A percentile compares a stretch with the other conserved stretches of the same genome.
Conservation (phyloP, 2,329 filamentous ascomycete genomes). For the Xylariales sp. region DNA sequence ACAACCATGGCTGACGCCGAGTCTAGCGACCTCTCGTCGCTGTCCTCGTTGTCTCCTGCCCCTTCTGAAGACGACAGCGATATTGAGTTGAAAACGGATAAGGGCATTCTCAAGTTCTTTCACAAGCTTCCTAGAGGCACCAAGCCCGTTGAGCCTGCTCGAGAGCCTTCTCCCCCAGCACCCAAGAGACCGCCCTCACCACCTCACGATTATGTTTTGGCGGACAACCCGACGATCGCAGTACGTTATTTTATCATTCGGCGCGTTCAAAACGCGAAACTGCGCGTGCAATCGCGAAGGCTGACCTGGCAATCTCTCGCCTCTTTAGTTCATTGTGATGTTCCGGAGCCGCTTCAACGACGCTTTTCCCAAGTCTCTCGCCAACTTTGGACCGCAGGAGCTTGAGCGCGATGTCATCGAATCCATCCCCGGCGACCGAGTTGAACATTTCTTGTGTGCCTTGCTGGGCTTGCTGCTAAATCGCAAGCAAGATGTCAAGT, state of each 20-base stretch:
- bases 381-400: constrained; percentile 92
- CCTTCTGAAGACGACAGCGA: constrained; percentile 51
- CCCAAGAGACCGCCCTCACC: constrained; percentile 83
- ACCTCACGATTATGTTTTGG: constrained; percentile 82
- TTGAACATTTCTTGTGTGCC: constrained; percentile 85
- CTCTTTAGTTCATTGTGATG: constrained; percentile 89
- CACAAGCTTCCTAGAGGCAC: constrained; percentile 48
- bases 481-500: constrained; percentile 99
- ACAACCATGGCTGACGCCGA: constrained; percentile 56
- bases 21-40: constrained; percentile 58
- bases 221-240: constrained; percentile 87
- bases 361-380: constrained; percentile 78
- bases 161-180: constrained; percentile 60
- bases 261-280: constrained; percentile 47
- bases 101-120: constrained; percentile 66
- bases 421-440: constrained; percentile 72
- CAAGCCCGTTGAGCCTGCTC: constrained; percentile 36
- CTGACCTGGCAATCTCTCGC: constrained; percentile 27
- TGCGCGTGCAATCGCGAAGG: constrained; percentile 40
- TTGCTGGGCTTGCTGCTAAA: constrained; percentile 85
- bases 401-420: constrained; percentile 83
- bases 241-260: constrained; percentile 55
- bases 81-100: constrained; percentile 44
- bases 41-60: constrained; percentile 46
- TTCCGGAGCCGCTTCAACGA: constrained; percentile 92